These are phyloP conservation scores for Neofusicoccum laricinum DNA, from an alignment of 2,329 filamentous ascomycete genomes.

Conservation along the genomic window DNA sequence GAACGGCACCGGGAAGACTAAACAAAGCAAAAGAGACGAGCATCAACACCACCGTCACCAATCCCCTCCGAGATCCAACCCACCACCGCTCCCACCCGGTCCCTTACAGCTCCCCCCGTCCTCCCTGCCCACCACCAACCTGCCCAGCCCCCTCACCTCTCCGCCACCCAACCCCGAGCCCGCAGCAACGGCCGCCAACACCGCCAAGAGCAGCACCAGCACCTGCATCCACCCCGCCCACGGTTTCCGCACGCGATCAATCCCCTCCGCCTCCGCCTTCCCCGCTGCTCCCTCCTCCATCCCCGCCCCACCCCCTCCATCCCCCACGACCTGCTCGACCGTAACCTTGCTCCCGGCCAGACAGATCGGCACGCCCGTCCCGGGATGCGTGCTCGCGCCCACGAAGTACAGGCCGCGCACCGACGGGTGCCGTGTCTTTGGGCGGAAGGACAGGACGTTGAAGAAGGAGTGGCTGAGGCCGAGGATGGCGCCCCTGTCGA, in stretches of 20 bases:
- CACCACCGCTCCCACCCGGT: not conserved
- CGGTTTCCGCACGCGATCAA: too few species aligned
- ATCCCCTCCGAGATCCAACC: not conserved
- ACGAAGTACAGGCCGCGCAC: slow-evolving; percentile 64
- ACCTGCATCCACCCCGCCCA: too few species aligned
- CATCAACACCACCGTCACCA: not conserved
- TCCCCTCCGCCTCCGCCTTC: not conserved
- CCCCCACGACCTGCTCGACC: slow-evolving; percentile 50
- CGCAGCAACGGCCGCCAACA: slow-evolving; percentile 8
- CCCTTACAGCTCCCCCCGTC: not conserved
- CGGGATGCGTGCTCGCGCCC: slow-evolving; percentile 71
- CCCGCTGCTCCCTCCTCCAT: slow-evolving; percentile 24
- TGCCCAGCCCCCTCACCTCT: slow-evolving; percentile 17
- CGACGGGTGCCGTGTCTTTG: slow-evolving; percentile 53
- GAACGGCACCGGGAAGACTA: not conserved
- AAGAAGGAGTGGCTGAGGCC: slow-evolving; percentile 72
- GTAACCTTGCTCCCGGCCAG: slow-evolving; percentile 67
- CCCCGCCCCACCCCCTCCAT: slow-evolving; percentile 42
- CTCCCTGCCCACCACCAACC: not conserved
- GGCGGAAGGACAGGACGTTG: slow-evolving; percentile 67
- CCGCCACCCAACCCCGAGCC: not conserved
- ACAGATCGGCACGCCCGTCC: slow-evolving; percentile 72
- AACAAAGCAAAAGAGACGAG: not conserved
- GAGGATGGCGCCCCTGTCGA: slow-evolving; percentile 71
- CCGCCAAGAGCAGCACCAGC: slow-evolving; percentile 13